Base-by-base conservation (phyloP, 1,139 yeast species). In the Scheffersomyces segobiensis region DNA sequence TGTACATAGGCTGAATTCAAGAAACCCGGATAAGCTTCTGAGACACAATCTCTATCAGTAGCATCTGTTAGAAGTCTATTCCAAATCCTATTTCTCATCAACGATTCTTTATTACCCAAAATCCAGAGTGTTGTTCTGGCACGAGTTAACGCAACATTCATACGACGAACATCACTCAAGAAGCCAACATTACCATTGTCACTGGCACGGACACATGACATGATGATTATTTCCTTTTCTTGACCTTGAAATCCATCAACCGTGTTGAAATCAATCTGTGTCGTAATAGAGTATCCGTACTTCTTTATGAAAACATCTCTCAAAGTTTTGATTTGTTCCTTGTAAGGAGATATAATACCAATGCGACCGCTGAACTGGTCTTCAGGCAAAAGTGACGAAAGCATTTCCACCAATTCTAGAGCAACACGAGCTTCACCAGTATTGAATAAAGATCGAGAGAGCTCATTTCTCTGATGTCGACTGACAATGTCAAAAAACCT, bases 201-300 rank as follows among this genome's bases (percentile, higher is more conserved):
- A 68, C 86, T 87, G 3, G 97, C 97, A 68, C 99, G 84, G 7
- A 96, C 99, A 84, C 98, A 93, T 0, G 98, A 93, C 81, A 95
- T 87, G 53, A 95, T 86, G 62, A 95, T 91, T 56, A 96, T 87
- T 64, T 95, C 98, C 71, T 93, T 95, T 70, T 95, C 99, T 72
- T 95, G 98, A 65, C 99, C 99, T 78, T 95, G 99, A 71, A 93
- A 95, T 0, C 99, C 99, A 79, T 95, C 99, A 58, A 95, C 95
- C 0, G 99, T 93, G 67, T 93, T 93, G 76, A 96, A 93, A 69
- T 91, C 97, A 55, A 96, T 86, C 60, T 85, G 88, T 46, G 84
- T 80, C 26, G 84, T 73, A 52, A 93, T 89, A 2, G 77, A 67
- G 2, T 77, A 77, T 12, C 98, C 98, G 67, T 84, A 89, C 59